phyloP scores from a whole-genome alignment of 2,329 filamentous ascomycete species.

The Neonectria faginata region DNA sequence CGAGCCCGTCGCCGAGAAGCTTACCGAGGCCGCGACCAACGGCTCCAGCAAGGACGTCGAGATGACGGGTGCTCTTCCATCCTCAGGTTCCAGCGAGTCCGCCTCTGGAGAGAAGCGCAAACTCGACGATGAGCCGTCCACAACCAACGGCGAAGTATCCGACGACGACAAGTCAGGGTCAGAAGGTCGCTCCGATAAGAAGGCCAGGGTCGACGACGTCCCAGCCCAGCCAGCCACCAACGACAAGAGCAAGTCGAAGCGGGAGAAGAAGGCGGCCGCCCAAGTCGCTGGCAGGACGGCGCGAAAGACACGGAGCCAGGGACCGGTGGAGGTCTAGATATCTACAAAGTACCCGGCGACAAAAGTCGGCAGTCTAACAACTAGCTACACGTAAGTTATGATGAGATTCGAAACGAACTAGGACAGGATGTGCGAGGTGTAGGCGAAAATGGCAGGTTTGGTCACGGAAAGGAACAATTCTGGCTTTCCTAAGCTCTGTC shows the following conservation, averaged over 20 bases:
- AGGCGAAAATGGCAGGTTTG: slow-evolving; percentile 41
- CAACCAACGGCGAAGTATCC: slow-evolving; percentile 33
- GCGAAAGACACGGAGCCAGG: slow-evolving; percentile 59
- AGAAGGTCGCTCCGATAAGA: slow-evolving; percentile 53
- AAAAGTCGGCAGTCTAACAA: background rate
- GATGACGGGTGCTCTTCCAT: slow-evolving; percentile 30
- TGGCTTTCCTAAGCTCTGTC: slow-evolving; percentile 30
- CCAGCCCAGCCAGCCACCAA: slow-evolving; percentile 38
- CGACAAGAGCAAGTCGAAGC: slow-evolving; percentile 44
- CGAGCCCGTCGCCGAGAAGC: slow-evolving; percentile 27
- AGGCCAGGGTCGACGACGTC: slow-evolving; percentile 54
- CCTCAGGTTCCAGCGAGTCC: slow-evolving; percentile 37
- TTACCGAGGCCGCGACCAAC: slow-evolving; percentile 34
- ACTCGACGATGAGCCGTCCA: slow-evolving; percentile 48
- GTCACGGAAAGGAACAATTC: slow-evolving; percentile 22
- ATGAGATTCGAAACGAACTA: slow-evolving; percentile 11
- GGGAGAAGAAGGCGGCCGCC: slow-evolving; percentile 49
- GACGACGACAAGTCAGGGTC: slow-evolving; percentile 42
- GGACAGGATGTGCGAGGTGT: slow-evolving; percentile 23
- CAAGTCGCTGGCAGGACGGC: slow-evolving; percentile 50
- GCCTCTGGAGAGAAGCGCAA: slow-evolving; percentile 54
- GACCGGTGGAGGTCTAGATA: slow-evolving; percentile 47
- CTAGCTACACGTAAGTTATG: slow-evolving; percentile 8
- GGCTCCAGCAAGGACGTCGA: slow-evolving; percentile 37
- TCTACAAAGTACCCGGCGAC: background rate